Base-by-base conservation (phyloP, 108 stramenopile genomes). In the Asterionellopsis glacialis region DNA sequence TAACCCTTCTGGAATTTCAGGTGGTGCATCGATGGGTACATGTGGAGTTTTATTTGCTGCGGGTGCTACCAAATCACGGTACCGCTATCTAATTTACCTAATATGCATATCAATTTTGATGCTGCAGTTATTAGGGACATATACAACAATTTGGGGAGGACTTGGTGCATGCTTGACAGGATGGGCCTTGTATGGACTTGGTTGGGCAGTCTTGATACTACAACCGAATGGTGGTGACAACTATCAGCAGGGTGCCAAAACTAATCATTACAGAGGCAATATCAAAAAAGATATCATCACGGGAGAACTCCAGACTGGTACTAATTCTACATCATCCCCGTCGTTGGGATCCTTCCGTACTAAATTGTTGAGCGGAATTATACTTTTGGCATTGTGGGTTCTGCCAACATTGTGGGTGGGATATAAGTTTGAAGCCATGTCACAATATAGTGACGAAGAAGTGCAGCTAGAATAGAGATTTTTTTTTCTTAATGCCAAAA, bases 21-120 rank as follows among this genome's bases (percentile, higher is more conserved):
- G 77, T 45, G 57, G 66, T 25, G 64, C 71, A 11, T 51, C 61
- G 0, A 73, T 71, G 77, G 77, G 71, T 18, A 73, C 77, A 12
- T 52, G 59, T 6, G 77, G 71, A 14, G 68, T 78, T 9, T 53
- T 78, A 1, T 78, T 71, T 59, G 67, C 72, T 38, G 49, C 47
- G 42, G 77, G 77, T 9, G 63, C 68, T 15, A 47, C 57, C 19
- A 41, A 48, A 45, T 64, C 72, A 1, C 26, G 62, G 25, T 64
- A 55, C 18, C 42, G 71, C 19, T 64, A 69, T 41, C 22, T 56
- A 9, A 53, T 68, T 26, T 73, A 73, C 45, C 15, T 78, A 33
- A 48, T 64, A 2, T 67, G 64, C 41, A 67, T 67, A 39, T 67
- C 24, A 19, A 27, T 69, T 16, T 42, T 76, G 0, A 9, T 76